Percentiles rank a stretch among this genome's conserved stretches.
Evolutionary conservation across 2,329 filamentous ascomycete genomes (phyloP).

Genomic region (Xylaria hypoxylon): DNA sequence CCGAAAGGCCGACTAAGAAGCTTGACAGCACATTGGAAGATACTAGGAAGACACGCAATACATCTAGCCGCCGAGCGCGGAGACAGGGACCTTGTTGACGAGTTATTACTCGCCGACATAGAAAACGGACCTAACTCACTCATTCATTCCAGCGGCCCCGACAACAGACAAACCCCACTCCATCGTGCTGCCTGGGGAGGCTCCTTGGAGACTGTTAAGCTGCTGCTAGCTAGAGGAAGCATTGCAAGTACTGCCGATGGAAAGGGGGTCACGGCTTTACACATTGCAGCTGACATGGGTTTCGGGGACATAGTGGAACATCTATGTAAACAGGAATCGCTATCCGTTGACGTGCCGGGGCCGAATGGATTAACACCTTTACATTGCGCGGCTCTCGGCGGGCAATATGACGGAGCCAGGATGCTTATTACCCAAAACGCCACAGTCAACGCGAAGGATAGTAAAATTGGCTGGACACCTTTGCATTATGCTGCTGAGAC

Average conservation of each 20-base stretch:
- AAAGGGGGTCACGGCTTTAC: neutral
- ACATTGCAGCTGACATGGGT: constrained; percentile 17
- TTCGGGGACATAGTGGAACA: neutral
- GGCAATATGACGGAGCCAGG: neutral
- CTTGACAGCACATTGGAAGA: neutral
- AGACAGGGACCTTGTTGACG: neutral
- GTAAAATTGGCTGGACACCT: constrained; percentile 9
- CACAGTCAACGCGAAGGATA: neutral
- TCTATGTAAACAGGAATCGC: neutral
- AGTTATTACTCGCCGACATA: neutral
- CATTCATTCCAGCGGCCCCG: neutral
- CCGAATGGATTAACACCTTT: constrained; percentile 12
- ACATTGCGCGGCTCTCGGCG: constrained; percentile 10
- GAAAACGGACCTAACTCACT: neutral
- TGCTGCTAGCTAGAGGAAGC: neutral
- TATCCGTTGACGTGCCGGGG: neutral
- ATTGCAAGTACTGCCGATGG: neutral
- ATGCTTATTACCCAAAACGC: neutral
- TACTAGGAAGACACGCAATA: constrained; percentile 6
- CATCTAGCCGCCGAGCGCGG: constrained; percentile 19
- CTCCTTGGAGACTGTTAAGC: neutral
- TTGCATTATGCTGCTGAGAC: constrained; percentile 1
- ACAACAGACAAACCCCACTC: constrained; percentile 14
- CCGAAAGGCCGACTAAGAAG: neutral
- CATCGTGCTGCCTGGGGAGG: constrained; percentile 16